Evolutionary conservation across 495 filamentous ascomycete genomes (phyloP).

Genomic region (Tuber brumale): DNA sequence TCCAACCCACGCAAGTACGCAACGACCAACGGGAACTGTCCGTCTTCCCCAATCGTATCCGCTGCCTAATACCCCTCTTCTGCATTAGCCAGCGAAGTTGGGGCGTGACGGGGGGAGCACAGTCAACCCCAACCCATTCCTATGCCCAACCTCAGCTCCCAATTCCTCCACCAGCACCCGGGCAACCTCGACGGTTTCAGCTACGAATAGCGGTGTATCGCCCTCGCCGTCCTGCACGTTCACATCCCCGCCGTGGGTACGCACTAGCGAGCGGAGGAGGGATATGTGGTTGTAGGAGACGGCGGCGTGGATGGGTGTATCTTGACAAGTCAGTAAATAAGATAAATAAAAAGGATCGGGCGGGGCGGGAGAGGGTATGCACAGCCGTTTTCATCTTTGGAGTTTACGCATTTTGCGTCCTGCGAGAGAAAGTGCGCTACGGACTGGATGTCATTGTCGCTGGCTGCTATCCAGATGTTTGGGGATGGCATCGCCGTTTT

Average conservation of each 20-base stretch:
- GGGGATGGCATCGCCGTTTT: constrained; percentile 48
- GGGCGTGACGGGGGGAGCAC: constrained; percentile 10
- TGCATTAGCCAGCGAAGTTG: not conserved
- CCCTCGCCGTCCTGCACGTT: constrained; percentile 80
- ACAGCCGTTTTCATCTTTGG: constrained; percentile 67
- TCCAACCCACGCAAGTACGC: constrained; percentile 57
- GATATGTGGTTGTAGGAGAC: constrained; percentile 80
- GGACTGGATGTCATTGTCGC: constrained; percentile 58
- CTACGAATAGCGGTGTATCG: constrained; percentile 84
- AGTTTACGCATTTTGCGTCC: constrained; percentile 59
- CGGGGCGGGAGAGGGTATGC: constrained; percentile 15
- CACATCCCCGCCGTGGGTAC: constrained; percentile 66
- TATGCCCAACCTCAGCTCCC: constrained; percentile 56
- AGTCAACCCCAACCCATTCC: constrained; percentile 60
- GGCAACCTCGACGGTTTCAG: constrained; percentile 69
- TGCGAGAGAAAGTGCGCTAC: constrained; percentile 61
- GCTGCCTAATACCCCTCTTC: constrained; percentile 45
- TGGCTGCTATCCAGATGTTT: constrained; percentile 72
- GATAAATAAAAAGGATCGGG: constrained; percentile 1
- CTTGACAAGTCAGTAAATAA: constrained; percentile 43
- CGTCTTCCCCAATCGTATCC: constrained; percentile 65
- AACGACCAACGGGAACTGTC: constrained; percentile 60
- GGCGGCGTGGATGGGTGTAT: constrained; percentile 87
- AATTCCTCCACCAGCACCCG: constrained; percentile 74
- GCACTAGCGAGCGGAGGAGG: constrained; percentile 70